phyloP scores from a whole-genome alignment of 441 rosid species.

The Gossypium gossypioides region DNA sequence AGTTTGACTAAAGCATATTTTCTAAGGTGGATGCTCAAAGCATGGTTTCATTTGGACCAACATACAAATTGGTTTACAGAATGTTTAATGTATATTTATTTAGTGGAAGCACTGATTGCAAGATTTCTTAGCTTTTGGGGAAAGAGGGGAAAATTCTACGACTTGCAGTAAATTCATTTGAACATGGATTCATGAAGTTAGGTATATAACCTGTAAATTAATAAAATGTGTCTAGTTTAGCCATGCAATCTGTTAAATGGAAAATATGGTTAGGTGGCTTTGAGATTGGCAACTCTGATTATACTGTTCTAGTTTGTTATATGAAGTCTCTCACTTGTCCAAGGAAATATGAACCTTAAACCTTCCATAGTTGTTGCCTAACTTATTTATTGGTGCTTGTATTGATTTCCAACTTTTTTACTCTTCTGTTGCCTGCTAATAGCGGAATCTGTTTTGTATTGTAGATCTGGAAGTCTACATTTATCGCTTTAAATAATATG shows the following conservation, averaged over 20 bases:
- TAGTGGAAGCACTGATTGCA: neutral
- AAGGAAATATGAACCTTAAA: neutral
- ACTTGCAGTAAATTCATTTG: neutral
- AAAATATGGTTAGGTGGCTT: neutral
- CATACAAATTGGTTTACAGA: neutral
- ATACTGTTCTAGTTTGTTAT: neutral
- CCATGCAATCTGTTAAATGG: neutral
- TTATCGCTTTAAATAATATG: neutral
- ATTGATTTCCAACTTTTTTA: neutral
- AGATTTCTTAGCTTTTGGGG: neutral
- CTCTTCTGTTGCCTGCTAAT: neutral
- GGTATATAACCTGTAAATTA: neutral
- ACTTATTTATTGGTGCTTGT: neutral
- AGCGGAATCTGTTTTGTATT: neutral
- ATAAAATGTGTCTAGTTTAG: neutral
- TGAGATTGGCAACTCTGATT: neutral
- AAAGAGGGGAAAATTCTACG: neutral
- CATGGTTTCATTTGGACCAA: conserved; percentile 4
- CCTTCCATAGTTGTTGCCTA: neutral
- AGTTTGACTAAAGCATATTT: neutral
- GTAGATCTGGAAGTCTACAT: neutral
- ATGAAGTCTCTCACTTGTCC: neutral
- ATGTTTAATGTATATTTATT: neutral
- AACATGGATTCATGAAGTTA: neutral
- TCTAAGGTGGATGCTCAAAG: neutral